Conservation (phyloP, 2,329 filamentous ascomycete species). For the Basipetospora chlamydospora region DNA sequence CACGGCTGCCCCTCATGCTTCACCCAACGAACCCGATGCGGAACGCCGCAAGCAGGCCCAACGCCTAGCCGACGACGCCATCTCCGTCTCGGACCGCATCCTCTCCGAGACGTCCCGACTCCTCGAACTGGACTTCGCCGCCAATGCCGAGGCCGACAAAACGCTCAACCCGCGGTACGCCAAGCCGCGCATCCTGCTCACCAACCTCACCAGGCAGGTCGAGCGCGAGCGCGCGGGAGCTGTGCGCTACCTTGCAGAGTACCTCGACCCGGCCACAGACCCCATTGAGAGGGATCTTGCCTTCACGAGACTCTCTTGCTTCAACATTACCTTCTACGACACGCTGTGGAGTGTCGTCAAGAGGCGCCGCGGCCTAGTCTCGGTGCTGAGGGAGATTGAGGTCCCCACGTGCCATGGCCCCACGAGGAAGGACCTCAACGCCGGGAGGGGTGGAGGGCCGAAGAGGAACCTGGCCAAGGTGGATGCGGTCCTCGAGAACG, state of each 20-base stretch:
- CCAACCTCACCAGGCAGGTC: constrained; percentile 5
- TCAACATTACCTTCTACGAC: constrained; percentile 6
- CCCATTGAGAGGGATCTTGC: constrained; percentile 1
- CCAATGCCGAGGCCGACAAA: background rate
- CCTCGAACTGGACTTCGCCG: constrained; percentile 3
- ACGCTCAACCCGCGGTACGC: background rate
- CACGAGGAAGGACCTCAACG: background rate
- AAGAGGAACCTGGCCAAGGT: constrained; percentile 3
- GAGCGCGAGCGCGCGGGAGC: constrained; percentile 2
- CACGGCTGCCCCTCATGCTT: too few species aligned
- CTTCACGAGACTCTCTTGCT: constrained; percentile 4
- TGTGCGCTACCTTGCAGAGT: constrained; percentile 1
- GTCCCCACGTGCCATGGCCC: background rate
- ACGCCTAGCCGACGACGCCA: constrained; percentile 2
- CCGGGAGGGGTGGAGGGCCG: background rate
- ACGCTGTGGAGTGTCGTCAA: constrained; percentile 4
- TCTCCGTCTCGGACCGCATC: constrained; percentile 1
- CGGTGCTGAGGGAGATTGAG: constrained; percentile 2
- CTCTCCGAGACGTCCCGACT: constrained; percentile 2
- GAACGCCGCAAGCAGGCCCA: background rate
- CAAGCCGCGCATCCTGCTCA: constrained; percentile 4
- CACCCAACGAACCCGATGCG: too few species aligned
- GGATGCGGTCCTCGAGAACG: constrained; percentile 18
- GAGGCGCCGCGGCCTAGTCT: constrained; percentile 3
- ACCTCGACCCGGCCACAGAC: background rate